Percentiles rank a stretch among this genome's conserved stretches.
phyloP scores from a whole-genome alignment of 768 basidiomycete genomes.

The Suillus cothurnatus region DNA sequence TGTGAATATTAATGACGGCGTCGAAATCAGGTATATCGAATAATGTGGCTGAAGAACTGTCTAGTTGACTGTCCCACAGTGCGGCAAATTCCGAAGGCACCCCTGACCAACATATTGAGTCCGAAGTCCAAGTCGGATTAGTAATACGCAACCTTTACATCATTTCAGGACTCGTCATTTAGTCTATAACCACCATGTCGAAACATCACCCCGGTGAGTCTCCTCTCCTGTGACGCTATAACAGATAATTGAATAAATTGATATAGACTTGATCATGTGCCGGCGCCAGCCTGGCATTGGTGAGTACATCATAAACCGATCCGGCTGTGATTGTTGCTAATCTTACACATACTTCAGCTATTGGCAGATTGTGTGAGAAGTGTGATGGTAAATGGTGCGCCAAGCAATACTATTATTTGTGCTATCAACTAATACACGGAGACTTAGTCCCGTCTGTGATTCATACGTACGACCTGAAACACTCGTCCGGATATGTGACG shows the following conservation, averaged over 20 bases:
- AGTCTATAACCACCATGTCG: constrained; percentile 54
- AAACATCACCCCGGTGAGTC: constrained; percentile 84
- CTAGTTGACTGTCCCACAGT: constrained; percentile 16
- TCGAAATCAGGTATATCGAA: constrained; percentile 8
- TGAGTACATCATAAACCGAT: constrained; percentile 36
- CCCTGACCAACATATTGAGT: too few relatives aligned
- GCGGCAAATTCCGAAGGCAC: constrained; percentile 25
- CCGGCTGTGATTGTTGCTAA: constrained; percentile 13
- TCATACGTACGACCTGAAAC: constrained; percentile 99
- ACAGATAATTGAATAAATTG: constrained; percentile 1
- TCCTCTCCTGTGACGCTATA: neutral
- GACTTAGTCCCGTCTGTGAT: constrained; percentile 90
- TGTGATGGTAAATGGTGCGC: constrained; percentile 98
- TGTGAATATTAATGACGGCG: neutral
- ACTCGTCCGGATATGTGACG: constrained; percentile 96
- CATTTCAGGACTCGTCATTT: neutral
- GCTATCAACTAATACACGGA: neutral
- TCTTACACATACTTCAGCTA: constrained; percentile 54
- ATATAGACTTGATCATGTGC: constrained; percentile 94
- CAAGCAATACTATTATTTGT: neutral
- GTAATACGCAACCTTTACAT: neutral
- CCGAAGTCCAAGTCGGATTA: constrained; percentile 11
- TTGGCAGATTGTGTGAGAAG: constrained; percentile 97
- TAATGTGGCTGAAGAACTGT: constrained; percentile 39
- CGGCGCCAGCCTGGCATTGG: constrained; percentile 97